These are phyloP conservation scores for Aspergillus avenaceus DNA, from an alignment of 495 filamentous ascomycete genomes.

Conservation along the genomic window DNA sequence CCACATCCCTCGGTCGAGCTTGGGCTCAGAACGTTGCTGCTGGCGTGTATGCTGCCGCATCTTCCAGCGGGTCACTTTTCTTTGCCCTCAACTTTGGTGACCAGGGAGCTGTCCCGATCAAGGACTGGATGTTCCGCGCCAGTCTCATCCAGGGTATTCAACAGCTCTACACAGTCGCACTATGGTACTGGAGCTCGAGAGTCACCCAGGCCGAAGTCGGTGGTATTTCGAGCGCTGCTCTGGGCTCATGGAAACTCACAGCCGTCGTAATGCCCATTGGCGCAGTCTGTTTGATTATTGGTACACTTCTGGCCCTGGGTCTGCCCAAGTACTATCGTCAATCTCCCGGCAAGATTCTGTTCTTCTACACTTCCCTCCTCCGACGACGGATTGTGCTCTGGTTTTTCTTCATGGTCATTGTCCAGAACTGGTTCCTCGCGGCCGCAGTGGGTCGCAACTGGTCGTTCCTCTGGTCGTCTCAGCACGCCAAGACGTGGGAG, in stretches of 20 bases:
- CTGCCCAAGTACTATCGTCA: constrained; percentile 53
- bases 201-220: constrained; percentile 33
- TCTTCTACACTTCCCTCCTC: constrained; percentile 45
- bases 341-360: constrained; percentile 61
- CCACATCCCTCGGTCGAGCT: constrained; percentile 35
- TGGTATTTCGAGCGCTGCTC: constrained; percentile 29
- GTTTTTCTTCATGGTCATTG: constrained; percentile 45
- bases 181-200: constrained; percentile 51
- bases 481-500: constrained; percentile 42
- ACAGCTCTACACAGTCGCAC: constrained; percentile 45
- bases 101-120: constrained; percentile 44
- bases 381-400: constrained; percentile 45
- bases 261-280: constrained; percentile 35
- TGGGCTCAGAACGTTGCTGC: constrained; percentile 49
- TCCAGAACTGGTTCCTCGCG: constrained; percentile 48
- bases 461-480: constrained; percentile 47
- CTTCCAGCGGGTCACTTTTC: constrained; percentile 47
- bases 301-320: constrained; percentile 38
- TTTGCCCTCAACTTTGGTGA: constrained; percentile 51
- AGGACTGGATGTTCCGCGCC: constrained; percentile 50
- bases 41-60: constrained; percentile 46
- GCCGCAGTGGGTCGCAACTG: constrained; percentile 48
- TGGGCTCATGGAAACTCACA: constrained; percentile 45
- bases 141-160: constrained; percentile 50
- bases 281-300: constrained; percentile 37